Evolutionary conservation across 352 stramenopile species (phyloP), one percentile per base, ranked within the genome.

Genomic region (Pythium phragmitis): DNA sequence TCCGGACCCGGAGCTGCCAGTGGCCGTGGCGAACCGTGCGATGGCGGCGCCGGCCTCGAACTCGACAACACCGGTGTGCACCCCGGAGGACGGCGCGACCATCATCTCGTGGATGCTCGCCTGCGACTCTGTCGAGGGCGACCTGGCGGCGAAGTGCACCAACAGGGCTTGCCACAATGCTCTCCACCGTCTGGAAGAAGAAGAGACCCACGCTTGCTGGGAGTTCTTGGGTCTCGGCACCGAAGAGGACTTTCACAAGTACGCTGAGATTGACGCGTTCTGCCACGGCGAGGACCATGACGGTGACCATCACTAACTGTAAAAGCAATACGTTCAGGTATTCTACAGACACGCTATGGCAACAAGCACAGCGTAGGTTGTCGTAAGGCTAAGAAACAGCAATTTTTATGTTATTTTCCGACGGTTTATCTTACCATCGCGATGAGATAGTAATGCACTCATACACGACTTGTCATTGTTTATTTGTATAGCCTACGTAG

Each of bases 161-260:
- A 52, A 58, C 51, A 42, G 65, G 23, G 62, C 37, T 4, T 82
- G 74, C 42, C 72, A 82, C 37, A 60, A 57, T 8, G 72, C 72
- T 17, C 69, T 82, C 4, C 74, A 82, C 54, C 65, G 54, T 26
- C 72, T 79, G 21, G 67, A 77, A 19, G 74, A 82, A 45, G 74
- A 80, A 39, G 74, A 82, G 36, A 64, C 63, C 26, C 60, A 68
- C 45, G 60, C 58, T 50, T 82, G 74, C 67, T 82, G 75, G 51
- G 69, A 76, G 17, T 63, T 68, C 7, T 60, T 74, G 4, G 69
- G 69, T 37, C 39, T 63, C 4, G 69, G 69, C 28, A 67, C 65
- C 12, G 57, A 69, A 47, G 74, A 68, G 6, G 73, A 80, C 56
- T 70, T 83, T 42, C 65, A 74, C 21, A 77, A 76, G 62, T 83